Evolutionary conservation across 2,329 filamentous ascomycete species (phyloP).

Genomic region (Cercospora brassicicola): DNA sequence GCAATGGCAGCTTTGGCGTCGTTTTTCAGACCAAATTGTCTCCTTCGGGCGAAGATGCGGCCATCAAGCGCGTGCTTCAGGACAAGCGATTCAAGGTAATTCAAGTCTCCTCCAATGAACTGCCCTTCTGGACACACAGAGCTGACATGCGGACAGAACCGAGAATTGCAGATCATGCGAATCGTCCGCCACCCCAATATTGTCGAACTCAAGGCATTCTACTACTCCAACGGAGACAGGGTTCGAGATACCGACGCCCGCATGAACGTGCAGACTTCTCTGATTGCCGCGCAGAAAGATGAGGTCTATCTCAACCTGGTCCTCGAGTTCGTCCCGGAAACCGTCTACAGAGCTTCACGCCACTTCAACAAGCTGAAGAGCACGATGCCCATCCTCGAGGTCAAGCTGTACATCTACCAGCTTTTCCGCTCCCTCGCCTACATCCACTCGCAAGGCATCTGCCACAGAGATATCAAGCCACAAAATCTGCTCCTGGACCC

Average conservation of each 20-base stretch:
- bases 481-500: conserved; percentile 96
- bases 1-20: conserved; percentile 97
- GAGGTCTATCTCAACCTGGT: conserved; percentile 98
- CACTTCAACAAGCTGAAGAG: conserved; percentile 99
- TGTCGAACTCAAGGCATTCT: conserved; percentile 97
- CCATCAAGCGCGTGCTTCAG: conserved; percentile 97
- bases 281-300: conserved; percentile 61
- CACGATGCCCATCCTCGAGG: conserved; percentile 97
- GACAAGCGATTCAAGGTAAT: conserved; percentile 98
- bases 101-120: not conserved
- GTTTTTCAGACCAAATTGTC: conserved; percentile 99
- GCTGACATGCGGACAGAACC: conserved; percentile 64
- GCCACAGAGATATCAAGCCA: conserved; percentile 98
- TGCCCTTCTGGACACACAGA: conserved; percentile 31
- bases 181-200: conserved; percentile 99
- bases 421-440: conserved; percentile 97
- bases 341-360: conserved; percentile 93
- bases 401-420: conserved; percentile 99
- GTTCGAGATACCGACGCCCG: conserved; percentile 54
- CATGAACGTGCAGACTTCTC: conserved; percentile 41
- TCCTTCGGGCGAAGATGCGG: conserved; percentile 95
- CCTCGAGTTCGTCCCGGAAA: conserved; percentile 97
- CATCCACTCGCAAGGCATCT: conserved; percentile 98
- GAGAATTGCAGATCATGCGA: conserved; percentile 98
- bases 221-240: conserved; percentile 97